These are phyloP conservation scores for Ustilago tritici DNA, from an alignment of 1,284 basidiomycete genomes.

Conservation along the genomic window DNA sequence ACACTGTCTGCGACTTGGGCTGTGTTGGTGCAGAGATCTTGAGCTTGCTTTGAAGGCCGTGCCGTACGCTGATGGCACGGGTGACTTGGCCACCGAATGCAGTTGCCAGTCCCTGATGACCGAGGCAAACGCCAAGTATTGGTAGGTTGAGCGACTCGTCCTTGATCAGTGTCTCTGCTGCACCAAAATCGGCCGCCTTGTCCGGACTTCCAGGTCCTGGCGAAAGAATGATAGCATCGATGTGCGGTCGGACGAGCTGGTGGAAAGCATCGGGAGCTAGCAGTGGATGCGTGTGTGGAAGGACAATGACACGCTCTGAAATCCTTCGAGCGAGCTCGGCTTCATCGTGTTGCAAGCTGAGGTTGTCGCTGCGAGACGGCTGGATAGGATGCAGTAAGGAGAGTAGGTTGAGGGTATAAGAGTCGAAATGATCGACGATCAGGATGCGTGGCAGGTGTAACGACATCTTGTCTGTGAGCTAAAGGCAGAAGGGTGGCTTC, in stretches of 20 bases:
- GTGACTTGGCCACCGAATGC: slow-evolving; percentile 77
- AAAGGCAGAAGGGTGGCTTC: neutral
- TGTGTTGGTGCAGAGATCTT: slow-evolving; percentile 9
- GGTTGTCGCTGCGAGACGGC: neutral
- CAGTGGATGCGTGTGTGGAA: slow-evolving; percentile 61
- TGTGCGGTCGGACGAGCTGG: slow-evolving; percentile 54
- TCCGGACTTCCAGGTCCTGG: slow-evolving; percentile 65
- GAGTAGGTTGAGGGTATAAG: slow-evolving; percentile 67
- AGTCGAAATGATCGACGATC: slow-evolving; percentile 68
- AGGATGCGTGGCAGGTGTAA: slow-evolving; percentile 60
- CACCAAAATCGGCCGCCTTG: slow-evolving; percentile 59
- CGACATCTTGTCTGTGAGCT: slow-evolving; percentile 9
- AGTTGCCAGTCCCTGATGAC: slow-evolving; percentile 87
- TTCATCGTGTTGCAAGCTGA: neutral
- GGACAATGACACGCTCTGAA: slow-evolving; percentile 52
- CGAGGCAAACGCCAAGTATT: slow-evolving; percentile 89
- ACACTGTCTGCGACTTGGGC: slow-evolving; percentile 59
- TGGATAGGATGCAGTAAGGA: slow-evolving; percentile 43
- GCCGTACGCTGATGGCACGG: slow-evolving; percentile 47
- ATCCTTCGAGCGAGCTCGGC: slow-evolving; percentile 26
- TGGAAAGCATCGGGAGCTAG: slow-evolving; percentile 47
- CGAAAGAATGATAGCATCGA: slow-evolving; percentile 66
- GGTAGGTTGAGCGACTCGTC: slow-evolving; percentile 72
- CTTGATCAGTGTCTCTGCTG: slow-evolving; percentile 55
- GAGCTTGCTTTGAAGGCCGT: slow-evolving; percentile 57